Evolutionary conservation across 805 yeast species (phyloP).

Genomic region (Brettanomyces naardenensis): DNA sequence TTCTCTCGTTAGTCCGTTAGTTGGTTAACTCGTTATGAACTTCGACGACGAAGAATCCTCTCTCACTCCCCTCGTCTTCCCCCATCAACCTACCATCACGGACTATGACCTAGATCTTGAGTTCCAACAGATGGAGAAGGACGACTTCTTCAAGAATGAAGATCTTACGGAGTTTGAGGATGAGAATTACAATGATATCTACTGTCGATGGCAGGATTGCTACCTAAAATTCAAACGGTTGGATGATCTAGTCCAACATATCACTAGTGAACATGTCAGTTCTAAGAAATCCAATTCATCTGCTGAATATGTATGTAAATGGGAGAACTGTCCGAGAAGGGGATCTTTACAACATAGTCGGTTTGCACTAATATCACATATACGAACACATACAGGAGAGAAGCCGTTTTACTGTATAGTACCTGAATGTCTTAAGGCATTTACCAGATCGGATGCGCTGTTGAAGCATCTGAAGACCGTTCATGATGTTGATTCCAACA

Average conservation of each 20-base stretch:
- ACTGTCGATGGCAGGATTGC: conserved; percentile 35
- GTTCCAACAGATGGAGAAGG: conserved; percentile 15
- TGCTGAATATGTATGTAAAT: conserved; percentile 43
- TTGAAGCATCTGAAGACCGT: conserved; percentile 55
- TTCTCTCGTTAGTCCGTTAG: too few relatives aligned
- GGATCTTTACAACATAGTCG: conserved; percentile 47
- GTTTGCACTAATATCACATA: conserved; percentile 53
- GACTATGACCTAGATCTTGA: conserved; percentile 18
- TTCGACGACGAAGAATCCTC: too few relatives aligned
- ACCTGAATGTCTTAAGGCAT: conserved; percentile 58
- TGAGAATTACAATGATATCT: conserved; percentile 7
- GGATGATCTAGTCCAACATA: conserved; percentile 33
- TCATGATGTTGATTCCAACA: conserved; percentile 37
- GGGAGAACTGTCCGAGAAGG: conserved; percentile 50
- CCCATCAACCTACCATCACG: conserved; percentile 5
- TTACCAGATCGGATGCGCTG: conserved; percentile 54
- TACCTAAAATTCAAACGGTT: conserved; percentile 21
- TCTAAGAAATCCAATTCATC: conserved; percentile 12
- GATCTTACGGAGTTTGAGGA: conserved; percentile 12
- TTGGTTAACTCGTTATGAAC: too few relatives aligned
- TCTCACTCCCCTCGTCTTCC: too few relatives aligned
- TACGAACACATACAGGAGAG: conserved; percentile 61
- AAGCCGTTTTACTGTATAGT: conserved; percentile 57
- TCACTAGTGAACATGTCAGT: conserved; percentile 30
- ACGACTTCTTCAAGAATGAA: conserved; percentile 7